phyloP scores from a whole-genome alignment of 106 monocot species.

The Dioscorea alata region DNA sequence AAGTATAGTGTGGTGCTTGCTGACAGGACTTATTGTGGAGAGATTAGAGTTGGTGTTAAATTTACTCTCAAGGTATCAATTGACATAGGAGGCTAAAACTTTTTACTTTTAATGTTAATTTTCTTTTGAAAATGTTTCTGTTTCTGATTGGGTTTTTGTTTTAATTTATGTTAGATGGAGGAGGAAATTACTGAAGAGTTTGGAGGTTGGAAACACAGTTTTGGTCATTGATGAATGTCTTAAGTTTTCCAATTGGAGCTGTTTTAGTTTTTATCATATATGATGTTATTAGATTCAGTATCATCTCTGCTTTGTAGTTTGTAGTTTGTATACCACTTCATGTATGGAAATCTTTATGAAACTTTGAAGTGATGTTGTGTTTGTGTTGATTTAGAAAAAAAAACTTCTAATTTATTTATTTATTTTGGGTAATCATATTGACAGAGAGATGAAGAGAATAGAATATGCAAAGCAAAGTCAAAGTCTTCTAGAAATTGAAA shows the following conservation, averaged over 20 bases:
- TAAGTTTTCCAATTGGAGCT: too few relatives aligned
- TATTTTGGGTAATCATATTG: too few relatives aligned
- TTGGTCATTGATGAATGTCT: background rate
- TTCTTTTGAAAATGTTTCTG: background rate
- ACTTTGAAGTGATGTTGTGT: too few relatives aligned
- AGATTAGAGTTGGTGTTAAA: conserved; percentile 57
- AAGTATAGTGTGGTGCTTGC: conserved; percentile 72
- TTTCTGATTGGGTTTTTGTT: background rate
- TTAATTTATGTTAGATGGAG: background rate
- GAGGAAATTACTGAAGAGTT: background rate
- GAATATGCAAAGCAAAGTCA: background rate
- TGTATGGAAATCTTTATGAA: too few relatives aligned
- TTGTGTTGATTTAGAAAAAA: too few relatives aligned
- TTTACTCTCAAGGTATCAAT: conserved; percentile 19
- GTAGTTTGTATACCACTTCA: too few relatives aligned
- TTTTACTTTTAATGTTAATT: background rate
- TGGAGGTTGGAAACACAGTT: background rate
- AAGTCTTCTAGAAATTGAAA: too few relatives aligned
- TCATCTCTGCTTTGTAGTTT: too few relatives aligned
- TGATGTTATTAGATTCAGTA: too few relatives aligned
- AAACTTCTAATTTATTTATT: too few relatives aligned
- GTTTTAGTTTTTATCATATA: too few relatives aligned
- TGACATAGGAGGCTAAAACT: background rate
- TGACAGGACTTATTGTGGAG: conserved; percentile 60
- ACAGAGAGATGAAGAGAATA: background rate